Base-by-base conservation (phyloP, 805 yeast species). In the Ogataea ganodermae region DNA sequence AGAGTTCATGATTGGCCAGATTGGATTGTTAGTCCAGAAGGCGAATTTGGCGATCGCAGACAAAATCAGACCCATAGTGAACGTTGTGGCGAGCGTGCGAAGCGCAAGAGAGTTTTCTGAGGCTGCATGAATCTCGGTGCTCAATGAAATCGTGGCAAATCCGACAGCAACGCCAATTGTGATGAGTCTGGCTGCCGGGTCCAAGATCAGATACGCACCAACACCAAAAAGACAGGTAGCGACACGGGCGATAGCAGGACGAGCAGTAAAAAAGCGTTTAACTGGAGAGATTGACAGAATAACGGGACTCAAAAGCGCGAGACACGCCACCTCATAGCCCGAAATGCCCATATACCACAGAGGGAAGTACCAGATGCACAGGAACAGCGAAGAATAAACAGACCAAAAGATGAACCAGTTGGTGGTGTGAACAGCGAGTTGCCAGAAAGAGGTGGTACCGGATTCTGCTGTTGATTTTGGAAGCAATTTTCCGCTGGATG, bases 341-440 rank as follows among this genome's bases (percentile, higher is more conserved):
- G 96, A 86, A 37, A 94, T 85, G 6, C 97, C 98, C 97, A 94
- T 90, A 63, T 86, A 80, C 99, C 99, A 94, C 52, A 94, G 73
- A 9, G 99, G 99, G 75, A 94, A 94, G 71, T 88, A 89, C 99
- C 99, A 94, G 42, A 94, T 83, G 61, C 94, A 83, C 47, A 94
- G 77, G 36, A 89, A 85, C 49, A 94, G 72, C 0, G 96, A 80
- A 3, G 98, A 86, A 35, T 81, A 53, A 18, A 83, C 83, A 0
- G 97, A 76, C 97, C 97, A 94, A 65, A 88, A 89, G 46, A 89
- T 74, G 62, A 81, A 84, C 3, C 92, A 76, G 62, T 91, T 90
- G 59, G 80, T 61, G 13, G 75, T 63, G 59, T 80, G 76, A 38
- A 73, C 62, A 2, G 72, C 20, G 32, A 80, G 67, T 35, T 72